Base-by-base conservation (phyloP, 371 early-diverging fungal genomes). In the Mucor lusitanicus region DNA sequence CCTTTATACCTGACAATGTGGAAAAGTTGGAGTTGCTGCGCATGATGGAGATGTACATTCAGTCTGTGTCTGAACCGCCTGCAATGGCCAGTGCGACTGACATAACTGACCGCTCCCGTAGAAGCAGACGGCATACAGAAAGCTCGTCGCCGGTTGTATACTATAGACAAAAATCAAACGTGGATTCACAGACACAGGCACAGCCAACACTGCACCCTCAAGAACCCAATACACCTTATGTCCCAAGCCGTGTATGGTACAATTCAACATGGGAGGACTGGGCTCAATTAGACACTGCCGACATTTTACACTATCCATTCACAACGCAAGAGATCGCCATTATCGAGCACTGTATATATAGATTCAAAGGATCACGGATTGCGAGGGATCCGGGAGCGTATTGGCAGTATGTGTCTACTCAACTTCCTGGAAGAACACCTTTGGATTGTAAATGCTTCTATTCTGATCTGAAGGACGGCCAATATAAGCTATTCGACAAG, bases 181-280 rank as follows among this genome's bases (percentile, higher is more conserved):
- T n/a, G 6, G 30, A 55, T 6, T 32, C 9, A 17, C 55, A 30
- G 28, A 3, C n/a, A 15, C 55, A 30, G 28, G 3, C n/a, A 15
- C 19, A n/a, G 8, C 27, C n/a, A 17, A 23, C 12, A 3, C 25
- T 53, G 8, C 21, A 12, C 13, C 12, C 56, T 54, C 66, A 23
- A 21, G 35, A 27, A 44, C 21, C 44, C 12, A 37, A 35, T 21
- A 44, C 60, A 17, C 79, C 79, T 0, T 82, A 82, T 70, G 68
- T 79, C 5, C 82, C 82, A 15, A 59, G 54, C 17, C 48, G 35
- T 2, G 68, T 70, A 3, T 82, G 79, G 79, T 59, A 65, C n/a
- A 69, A 77, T 27, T 73, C 74, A 1, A 79, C 71, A 0, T 82
- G 82, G 82, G 82, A 82, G 50, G 79, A 82, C 40, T 82, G 82